These are phyloP conservation scores for Cordyceps cateniannulata DNA, from an alignment of 2,329 filamentous ascomycete species.

Conservation along the genomic window DNA sequence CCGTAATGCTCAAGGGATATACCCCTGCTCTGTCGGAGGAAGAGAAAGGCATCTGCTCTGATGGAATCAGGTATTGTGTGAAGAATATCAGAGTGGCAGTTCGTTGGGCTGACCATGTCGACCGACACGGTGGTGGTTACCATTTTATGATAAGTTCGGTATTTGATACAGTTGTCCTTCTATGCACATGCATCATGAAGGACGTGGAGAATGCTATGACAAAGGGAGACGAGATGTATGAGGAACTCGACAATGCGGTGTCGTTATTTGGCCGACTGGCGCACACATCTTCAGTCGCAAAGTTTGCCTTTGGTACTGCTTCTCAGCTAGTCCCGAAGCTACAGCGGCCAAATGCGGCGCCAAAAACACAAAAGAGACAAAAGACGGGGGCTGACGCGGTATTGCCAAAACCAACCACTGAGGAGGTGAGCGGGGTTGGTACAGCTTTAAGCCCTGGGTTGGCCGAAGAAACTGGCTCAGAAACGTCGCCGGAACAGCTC, in stretches of 20 bases:
- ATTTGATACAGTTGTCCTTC: slow-evolving; percentile 43
- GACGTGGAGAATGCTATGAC: slow-evolving; percentile 35
- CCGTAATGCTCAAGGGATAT: slow-evolving; percentile 35
- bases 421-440: background rate
- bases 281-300: background rate
- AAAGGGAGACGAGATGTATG: slow-evolving; percentile 11
- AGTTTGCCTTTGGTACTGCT: background rate
- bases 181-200: slow-evolving; percentile 46
- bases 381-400: background rate
- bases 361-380: background rate
- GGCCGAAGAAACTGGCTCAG: background rate
- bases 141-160: slow-evolving; percentile 43
- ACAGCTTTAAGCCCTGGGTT: background rate
- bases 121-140: slow-evolving; percentile 35
- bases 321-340: background rate
- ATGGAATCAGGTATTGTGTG: slow-evolving; percentile 37
- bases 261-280: background rate
- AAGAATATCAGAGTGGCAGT: slow-evolving; percentile 34
- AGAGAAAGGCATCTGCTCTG: slow-evolving; percentile 33
- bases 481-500: slow-evolving; percentile 2
- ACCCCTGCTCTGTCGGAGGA: slow-evolving; percentile 20
- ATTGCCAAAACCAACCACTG: background rate
- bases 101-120: slow-evolving; percentile 14
- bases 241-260: slow-evolving; percentile 6
- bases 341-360: background rate